Base-by-base conservation (phyloP, 2,329 filamentous ascomycete species). In the Hymenoscyphus occultus region DNA sequence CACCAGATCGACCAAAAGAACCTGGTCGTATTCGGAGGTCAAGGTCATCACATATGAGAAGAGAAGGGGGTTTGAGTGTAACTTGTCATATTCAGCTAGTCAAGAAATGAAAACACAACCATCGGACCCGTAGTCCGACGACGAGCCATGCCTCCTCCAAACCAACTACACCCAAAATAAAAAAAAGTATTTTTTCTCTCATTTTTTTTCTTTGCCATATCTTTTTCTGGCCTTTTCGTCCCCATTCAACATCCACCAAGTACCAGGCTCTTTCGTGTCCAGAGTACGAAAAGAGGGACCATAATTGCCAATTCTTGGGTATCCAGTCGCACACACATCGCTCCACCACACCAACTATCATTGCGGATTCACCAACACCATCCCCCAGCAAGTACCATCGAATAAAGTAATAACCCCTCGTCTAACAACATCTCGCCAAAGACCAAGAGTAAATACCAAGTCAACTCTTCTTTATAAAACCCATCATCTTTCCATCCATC, bases 81-180 rank as follows among this genome's bases (percentile, higher is more conserved):
- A 51, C 45, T 22, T 51, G 22, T 51, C 45, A 22, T 10, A 22
- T 51, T 51, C 45, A 22, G 45, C 45, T 51, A 28, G 45, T 16
- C 12, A 71, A 70, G 65, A 63, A 51, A 58, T 48, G 45, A 39
- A 63, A 65, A 67, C 66, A 68, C 51, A 68, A 66, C 63, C 67
- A 72, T 67, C 70, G 67, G 73, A 66, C 70, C 65, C 13, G 63
- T 61, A 66, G 61, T 60, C 64, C 70, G 64, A 73, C 71, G 62
- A 67, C 66, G 70, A 65, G 67, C 67, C 64, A 68, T 63, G 19
- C 45, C 31, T 58, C 57, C 63, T 66, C 42, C 42, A 51, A 57
- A 64, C 65, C 62, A 64, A 63, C 65, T 59, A 64, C 60, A 68
- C 65, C 64, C 64, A 65, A 65, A 66, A 68, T 64, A 64, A 62